These are phyloP conservation scores for Haplosporangium gracile DNA, from an alignment of 192 early-diverging fungal genomes.

Conservation along the genomic window DNA sequence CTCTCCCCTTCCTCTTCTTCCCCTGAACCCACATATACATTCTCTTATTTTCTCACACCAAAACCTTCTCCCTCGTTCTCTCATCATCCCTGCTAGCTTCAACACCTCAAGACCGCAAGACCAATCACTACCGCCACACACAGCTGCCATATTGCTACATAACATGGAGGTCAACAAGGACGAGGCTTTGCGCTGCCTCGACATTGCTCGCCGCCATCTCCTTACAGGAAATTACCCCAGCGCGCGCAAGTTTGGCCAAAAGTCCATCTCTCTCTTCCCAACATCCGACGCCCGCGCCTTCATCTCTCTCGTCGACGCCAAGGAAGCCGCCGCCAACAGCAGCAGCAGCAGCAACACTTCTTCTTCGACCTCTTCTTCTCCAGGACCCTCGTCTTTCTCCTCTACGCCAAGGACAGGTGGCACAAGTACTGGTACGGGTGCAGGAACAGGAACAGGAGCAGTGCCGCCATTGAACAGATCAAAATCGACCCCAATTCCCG, in stretches of 20 bases:
- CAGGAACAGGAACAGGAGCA: conserved; percentile 8
- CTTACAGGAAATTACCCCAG: conserved; percentile 71
- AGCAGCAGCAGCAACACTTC: conserved; percentile 6
- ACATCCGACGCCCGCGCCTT: conserved; percentile 74
- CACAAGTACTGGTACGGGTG: conserved; percentile 13
- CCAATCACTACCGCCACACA: not conserved
- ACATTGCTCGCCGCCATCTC: conserved; percentile 82
- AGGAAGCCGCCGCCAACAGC: conserved; percentile 21
- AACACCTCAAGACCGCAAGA: too few species aligned
- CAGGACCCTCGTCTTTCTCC: conserved; percentile 21
- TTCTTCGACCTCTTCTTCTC: conserved; percentile 17
- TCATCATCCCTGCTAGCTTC: too few species aligned
- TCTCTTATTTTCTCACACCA: too few species aligned
- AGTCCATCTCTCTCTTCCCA: conserved; percentile 83
- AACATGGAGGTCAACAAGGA: conserved; percentile 89
- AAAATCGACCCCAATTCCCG: conserved; percentile 23
- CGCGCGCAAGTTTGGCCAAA: conserved; percentile 88
- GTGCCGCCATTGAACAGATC: conserved; percentile 20
- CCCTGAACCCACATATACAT: too few species aligned
- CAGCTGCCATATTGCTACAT: not conserved
- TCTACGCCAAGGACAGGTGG: conserved; percentile 21
- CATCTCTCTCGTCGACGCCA: conserved; percentile 60
- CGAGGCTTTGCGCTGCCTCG: conserved; percentile 83
- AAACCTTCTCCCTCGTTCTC: too few species aligned
- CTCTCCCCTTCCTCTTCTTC: not conserved